These are phyloP conservation scores for Fusarium agapanthi DNA, from an alignment of 2,329 filamentous ascomycete species.

Conservation along the genomic window DNA sequence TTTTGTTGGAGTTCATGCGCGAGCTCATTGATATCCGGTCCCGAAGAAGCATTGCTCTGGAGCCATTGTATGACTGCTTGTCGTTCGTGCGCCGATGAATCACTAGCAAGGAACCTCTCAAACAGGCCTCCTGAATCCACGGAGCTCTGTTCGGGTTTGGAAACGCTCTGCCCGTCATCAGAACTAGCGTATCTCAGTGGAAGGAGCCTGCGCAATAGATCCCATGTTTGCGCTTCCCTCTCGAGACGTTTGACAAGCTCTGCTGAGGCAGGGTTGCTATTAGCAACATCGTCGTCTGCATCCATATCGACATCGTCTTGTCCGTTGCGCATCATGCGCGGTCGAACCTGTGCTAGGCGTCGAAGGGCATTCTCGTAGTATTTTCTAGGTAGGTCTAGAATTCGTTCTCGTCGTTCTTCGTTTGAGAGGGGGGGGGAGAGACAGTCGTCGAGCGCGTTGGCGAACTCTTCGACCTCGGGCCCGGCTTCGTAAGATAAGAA, in stretches of 20 bases:
- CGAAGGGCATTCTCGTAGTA: slow-evolving; percentile 67
- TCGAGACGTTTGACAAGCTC: slow-evolving; percentile 66
- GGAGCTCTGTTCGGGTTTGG: slow-evolving; percentile 36
- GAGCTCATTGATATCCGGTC: slow-evolving; percentile 77
- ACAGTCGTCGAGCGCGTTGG: slow-evolving; percentile 82
- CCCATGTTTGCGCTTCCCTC: slow-evolving; percentile 90
- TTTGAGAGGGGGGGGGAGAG: slow-evolving; percentile 57
- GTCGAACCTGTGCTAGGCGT: slow-evolving; percentile 45
- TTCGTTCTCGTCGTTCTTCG: slow-evolving; percentile 68
- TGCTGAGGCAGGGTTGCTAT: slow-evolving; percentile 36
- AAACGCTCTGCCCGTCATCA: slow-evolving; percentile 43
- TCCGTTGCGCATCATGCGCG: slow-evolving; percentile 41
- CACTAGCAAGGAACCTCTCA: slow-evolving; percentile 77
- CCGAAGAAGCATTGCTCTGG: slow-evolving; percentile 76
- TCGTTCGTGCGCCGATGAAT: slow-evolving; percentile 79
- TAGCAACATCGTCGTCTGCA: slow-evolving; percentile 58
- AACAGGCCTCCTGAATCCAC: slow-evolving; percentile 53
- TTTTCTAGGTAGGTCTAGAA: slow-evolving; percentile 66
- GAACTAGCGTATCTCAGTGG: slow-evolving; percentile 68
- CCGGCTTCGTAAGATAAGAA: slow-evolving; percentile 56
- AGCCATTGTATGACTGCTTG: slow-evolving; percentile 86
- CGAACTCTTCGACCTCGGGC: slow-evolving; percentile 87
- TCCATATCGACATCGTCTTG: slow-evolving; percentile 65
- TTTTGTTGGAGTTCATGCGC: slow-evolving; percentile 79
- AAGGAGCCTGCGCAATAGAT: slow-evolving; percentile 79